phyloP scores from a whole-genome alignment of 176 grass and related monocot genomes.

The Triticum dicoccoides region DNA sequence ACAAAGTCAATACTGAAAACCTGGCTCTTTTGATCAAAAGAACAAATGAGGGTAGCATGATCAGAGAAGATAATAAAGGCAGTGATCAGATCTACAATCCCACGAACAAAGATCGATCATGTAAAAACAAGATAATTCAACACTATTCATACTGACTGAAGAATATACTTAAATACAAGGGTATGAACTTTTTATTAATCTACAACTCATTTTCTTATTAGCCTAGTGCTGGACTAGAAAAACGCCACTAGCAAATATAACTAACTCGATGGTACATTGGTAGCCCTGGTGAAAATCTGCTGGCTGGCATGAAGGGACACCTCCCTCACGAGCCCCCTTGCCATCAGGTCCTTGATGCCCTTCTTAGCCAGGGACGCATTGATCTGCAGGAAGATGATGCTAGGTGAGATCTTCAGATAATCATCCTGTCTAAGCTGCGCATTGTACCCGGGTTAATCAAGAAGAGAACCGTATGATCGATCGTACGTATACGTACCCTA shows the following conservation, averaged over 20 bases:
- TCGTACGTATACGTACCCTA: slow-evolving; percentile 6
- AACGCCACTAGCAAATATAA: neutral
- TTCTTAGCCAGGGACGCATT: neutral
- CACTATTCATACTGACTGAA: neutral
- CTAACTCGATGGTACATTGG: neutral
- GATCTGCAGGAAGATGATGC: neutral
- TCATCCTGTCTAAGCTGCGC: neutral
- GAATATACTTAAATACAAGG: neutral
- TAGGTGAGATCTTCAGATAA: neutral
- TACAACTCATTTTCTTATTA: neutral
- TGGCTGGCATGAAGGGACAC: neutral
- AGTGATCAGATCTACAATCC: too few species aligned
- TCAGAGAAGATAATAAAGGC: too few species aligned
- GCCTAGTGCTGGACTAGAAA: neutral
- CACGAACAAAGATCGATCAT: too few species aligned
- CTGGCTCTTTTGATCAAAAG: too few species aligned
- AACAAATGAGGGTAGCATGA: too few species aligned
- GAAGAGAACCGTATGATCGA: neutral
- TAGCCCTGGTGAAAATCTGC: neutral
- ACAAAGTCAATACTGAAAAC: too few species aligned
- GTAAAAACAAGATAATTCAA: neutral
- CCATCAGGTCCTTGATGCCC: neutral
- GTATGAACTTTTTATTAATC: neutral
- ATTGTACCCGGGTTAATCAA: neutral
- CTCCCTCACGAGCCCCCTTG: neutral